These are phyloP conservation scores for Piper betle DNA, from an alignment of 164 flowering plant genomes.

Conservation along the genomic window DNA sequence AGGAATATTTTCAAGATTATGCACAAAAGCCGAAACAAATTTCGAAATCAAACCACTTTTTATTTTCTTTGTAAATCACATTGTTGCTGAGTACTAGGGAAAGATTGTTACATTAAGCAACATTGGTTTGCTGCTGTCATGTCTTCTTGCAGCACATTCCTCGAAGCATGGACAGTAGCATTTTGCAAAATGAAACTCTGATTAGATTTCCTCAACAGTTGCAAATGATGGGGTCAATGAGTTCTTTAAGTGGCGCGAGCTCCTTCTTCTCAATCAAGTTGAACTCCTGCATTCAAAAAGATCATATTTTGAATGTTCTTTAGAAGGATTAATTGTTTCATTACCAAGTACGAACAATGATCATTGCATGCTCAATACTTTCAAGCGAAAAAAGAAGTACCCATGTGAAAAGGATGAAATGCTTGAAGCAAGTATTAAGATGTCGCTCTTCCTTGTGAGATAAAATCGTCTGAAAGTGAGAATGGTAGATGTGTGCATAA, in stretches of 20 bases:
- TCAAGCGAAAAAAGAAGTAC: slow-evolving; percentile 5
- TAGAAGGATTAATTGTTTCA: not conserved
- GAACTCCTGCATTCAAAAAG: slow-evolving; percentile 45
- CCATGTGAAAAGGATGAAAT: slow-evolving; percentile 12
- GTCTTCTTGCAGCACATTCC: too few relatives aligned
- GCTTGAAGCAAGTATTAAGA: too few relatives aligned
- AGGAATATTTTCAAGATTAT: too few relatives aligned
- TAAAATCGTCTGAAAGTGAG: slow-evolving; percentile 13
- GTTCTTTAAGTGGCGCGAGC: slow-evolving; percentile 57
- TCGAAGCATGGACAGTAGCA: too few relatives aligned
- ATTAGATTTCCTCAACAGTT: not conserved
- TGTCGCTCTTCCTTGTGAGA: slow-evolving; percentile 12
- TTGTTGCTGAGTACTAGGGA: too few relatives aligned
- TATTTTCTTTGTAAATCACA: too few relatives aligned
- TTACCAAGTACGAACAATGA: not conserved
- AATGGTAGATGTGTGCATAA: slow-evolving; percentile 14
- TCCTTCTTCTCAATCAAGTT: slow-evolving; percentile 57
- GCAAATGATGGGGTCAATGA: slow-evolving; percentile 40
- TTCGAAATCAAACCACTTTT: too few relatives aligned
- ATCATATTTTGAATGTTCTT: not conserved
- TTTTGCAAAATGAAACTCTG: too few relatives aligned
- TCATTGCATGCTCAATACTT: not conserved
- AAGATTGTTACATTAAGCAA: too few relatives aligned
- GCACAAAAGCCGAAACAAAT: too few relatives aligned
- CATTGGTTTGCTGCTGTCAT: too few relatives aligned